A percentile compares a stretch with the other conserved stretches of the same genome.
These are phyloP conservation scores for Sedum album DNA, from an alignment of 164 flowering plant species.

Conservation along the genomic window DNA sequence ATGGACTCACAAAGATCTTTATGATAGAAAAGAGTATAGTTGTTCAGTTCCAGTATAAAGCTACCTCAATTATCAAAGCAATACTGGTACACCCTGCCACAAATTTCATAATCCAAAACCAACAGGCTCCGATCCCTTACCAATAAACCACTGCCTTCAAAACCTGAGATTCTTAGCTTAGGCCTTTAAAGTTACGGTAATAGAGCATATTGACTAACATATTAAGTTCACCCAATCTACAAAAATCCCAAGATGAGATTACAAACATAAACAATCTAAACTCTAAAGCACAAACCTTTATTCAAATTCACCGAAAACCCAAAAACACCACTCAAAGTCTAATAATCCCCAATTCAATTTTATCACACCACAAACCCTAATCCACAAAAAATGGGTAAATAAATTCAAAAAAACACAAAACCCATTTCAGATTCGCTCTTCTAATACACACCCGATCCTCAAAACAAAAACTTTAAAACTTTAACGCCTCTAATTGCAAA, in stretches of 20 bases:
- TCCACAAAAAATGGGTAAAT: neutral
- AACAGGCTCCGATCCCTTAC: neutral
- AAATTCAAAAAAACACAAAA: neutral
- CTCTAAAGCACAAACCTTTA: neutral
- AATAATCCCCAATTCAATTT: neutral
- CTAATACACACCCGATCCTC: neutral
- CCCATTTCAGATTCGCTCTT: neutral
- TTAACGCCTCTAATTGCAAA: neutral
- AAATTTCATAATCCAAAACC: neutral
- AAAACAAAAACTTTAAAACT: neutral
- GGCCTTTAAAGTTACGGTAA: neutral
- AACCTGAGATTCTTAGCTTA: neutral
- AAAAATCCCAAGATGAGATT: neutral
- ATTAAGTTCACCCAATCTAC: neutral
- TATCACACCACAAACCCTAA: neutral
- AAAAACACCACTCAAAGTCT: neutral
- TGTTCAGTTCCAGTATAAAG: no score
- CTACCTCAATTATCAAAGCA: neutral
- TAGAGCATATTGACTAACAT: neutral
- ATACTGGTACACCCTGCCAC: neutral
- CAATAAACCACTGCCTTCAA: neutral
- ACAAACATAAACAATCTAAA: neutral
- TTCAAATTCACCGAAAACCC: neutral
- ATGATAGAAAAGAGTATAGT: neutral
- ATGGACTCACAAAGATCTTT: neutral